phyloP scores from a whole-genome alignment of 306 rosid species.

The Crataegus laevigata region DNA sequence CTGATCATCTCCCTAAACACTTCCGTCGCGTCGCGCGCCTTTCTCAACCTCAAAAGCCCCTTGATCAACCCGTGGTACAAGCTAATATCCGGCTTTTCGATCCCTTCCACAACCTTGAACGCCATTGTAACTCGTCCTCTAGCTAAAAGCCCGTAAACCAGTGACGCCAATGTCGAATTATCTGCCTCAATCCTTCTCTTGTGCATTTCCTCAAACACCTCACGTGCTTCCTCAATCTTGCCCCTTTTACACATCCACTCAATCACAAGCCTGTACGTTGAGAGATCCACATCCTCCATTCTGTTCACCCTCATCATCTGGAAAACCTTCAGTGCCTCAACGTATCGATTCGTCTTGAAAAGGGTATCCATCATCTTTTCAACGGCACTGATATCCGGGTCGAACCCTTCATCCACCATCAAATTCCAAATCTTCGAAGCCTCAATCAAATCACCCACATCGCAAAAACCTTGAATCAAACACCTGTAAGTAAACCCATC shows the following conservation, averaged over 20 bases:
- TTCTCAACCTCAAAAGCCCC: conserved; percentile 62
- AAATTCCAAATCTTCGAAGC: conserved; percentile 75
- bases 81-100: conserved; percentile 29
- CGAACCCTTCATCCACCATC: conserved; percentile 75
- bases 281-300: conserved; percentile 43
- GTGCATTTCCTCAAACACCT: conserved; percentile 65
- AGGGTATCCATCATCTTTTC: conserved; percentile 64
- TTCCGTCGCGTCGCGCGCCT: conserved; percentile 64
- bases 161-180: conserved; percentile 33
- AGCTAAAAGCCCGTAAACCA: conserved; percentile 53
- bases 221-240: conserved; percentile 31
- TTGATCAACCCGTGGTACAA: conserved; percentile 68
- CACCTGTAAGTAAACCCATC: conserved; percentile 42
- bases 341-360: conserved; percentile 48
- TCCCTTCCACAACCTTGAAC: conserved; percentile 22
- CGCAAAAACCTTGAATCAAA: conserved; percentile 60
- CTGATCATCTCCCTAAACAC: conserved; percentile 74
- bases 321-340: conserved; percentile 60
- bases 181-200: conserved; percentile 45
- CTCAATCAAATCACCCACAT: conserved; percentile 60
- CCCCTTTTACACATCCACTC: conserved; percentile 66
- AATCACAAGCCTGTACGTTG: conserved; percentile 56
- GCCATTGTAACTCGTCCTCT: conserved; percentile 57
- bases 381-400: conserved; percentile 37
- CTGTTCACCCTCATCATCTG: conserved; percentile 55